Evolutionary conservation across 495 filamentous ascomycete species (phyloP), one percentile per base, ranked within the genome.

Genomic region (Talaromyces trachyspermus): DNA sequence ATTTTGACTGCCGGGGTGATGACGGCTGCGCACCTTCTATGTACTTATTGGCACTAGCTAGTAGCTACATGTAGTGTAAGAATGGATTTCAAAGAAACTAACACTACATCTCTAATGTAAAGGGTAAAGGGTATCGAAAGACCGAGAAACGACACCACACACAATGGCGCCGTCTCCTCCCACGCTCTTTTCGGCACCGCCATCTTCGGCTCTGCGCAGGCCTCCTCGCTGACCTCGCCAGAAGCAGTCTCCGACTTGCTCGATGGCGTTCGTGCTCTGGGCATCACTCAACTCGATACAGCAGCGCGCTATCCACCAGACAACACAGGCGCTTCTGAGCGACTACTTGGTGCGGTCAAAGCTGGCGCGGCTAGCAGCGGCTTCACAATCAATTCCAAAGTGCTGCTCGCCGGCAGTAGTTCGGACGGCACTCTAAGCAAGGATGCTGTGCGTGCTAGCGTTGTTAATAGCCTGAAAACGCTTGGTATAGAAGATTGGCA

Each of bases 341-440:
- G 54, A 43, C 48, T 71, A n/a, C 55, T 76, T 11, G 72, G 71
- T 3, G 61, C 66, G 42, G 53, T 62, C 5, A 48, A 43, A 36
- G 51, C 54, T 15, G 23, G 59, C 2, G 46, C 40, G 35, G 51
- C 54, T 15, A 19, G 59, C 2, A 51, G 49, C 17, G 48, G 47
- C 9, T 73, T 75, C 48, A 49, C 40, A 1, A 60, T 73, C 23
- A 67, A 72, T 38, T 73, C 70, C 0, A 75, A 75, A 47, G 57
- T 73, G 44, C 49, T 52, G 11, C 39, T 53, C 10, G 17, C 27
- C 1, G 47, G 46, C 8, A 12, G 27, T 27, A 44, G 14, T 12
- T 23, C 11, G 4, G 25, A 44, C 19, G 35, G 26, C 4, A 41
- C 35, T 8, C 32, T 25, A 9, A 50, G 32, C 19, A 23, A 33